These are phyloP conservation scores for Coleophoma eucalyptorum DNA, from an alignment of 2,329 filamentous ascomycete species.

Conservation along the genomic window DNA sequence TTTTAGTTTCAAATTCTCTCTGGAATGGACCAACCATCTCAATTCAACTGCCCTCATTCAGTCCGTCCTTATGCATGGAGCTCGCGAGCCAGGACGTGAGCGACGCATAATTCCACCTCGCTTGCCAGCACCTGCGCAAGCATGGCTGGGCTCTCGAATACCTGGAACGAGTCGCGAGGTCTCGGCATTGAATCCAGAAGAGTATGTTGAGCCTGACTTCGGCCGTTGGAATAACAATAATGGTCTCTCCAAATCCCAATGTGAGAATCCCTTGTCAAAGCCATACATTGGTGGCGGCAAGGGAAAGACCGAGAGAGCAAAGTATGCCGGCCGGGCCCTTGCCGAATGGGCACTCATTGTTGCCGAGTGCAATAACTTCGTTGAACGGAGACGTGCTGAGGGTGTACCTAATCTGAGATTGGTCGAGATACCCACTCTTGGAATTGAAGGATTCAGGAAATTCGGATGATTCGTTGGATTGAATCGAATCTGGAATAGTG, in stretches of 20 bases:
- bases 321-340: conserved; percentile 68
- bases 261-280: conserved; percentile 9
- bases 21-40: conserved; percentile 57
- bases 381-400: conserved; percentile 71
- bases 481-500: no score
- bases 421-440: conserved; percentile 65
- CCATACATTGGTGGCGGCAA: conserved; percentile 4
- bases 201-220: neutral
- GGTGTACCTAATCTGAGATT: conserved; percentile 62
- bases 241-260: neutral
- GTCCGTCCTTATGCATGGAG: neutral
- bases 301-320: conserved; percentile 33
- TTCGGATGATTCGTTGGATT: conserved; percentile 8
- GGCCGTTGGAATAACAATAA: neutral
- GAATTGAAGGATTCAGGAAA: conserved; percentile 57
- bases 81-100: conserved; percentile 38
- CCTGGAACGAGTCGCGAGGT: conserved; percentile 22
- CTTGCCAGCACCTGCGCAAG: conserved; percentile 67
- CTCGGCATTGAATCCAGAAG: conserved; percentile 15
- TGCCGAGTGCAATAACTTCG: conserved; percentile 76
- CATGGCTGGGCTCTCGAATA: conserved; percentile 44
- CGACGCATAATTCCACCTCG: conserved; percentile 64
- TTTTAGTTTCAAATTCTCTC: conserved; percentile 71
- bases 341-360: conserved; percentile 77
- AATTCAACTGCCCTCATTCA: conserved; percentile 17